Conservation (phyloP, 441 rosid species). For the Gossypium trilobum region DNA sequence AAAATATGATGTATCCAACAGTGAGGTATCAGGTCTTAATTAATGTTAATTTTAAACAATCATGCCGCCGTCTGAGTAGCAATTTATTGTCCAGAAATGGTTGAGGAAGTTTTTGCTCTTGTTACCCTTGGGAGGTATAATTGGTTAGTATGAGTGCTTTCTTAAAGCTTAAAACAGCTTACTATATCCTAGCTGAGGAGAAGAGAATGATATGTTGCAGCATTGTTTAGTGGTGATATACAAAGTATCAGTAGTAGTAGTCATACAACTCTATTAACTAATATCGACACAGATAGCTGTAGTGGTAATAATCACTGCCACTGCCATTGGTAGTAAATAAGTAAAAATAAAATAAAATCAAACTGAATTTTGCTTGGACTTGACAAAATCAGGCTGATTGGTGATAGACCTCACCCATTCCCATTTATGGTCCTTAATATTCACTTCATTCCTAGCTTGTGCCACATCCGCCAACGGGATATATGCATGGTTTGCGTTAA, state of each 20-base stretch:
- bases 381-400: conserved; percentile 62
- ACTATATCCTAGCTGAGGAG: not conserved
- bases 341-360: not conserved
- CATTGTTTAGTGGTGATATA: not conserved
- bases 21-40: conserved; percentile 48
- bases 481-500: conserved; percentile 42
- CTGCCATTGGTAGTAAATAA: not conserved
- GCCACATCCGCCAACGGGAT: conserved; percentile 5
- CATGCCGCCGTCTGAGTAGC: conserved; percentile 27
- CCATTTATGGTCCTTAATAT: conserved; percentile 66
- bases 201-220: not conserved
- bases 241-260: not conserved
- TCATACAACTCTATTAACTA: not conserved
- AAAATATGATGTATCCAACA: conserved; percentile 45
- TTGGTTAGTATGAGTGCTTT: not conserved
- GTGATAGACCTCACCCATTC: conserved; percentile 82
- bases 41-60: conserved; percentile 4
- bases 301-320: not conserved
- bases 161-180: not conserved
- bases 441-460: conserved; percentile 38
- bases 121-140: conserved; percentile 51
- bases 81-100: conserved; percentile 52
- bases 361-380: not conserved
- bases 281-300: not conserved
- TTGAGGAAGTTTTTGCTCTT: conserved; percentile 62